phyloP scores from a whole-genome alignment of 192 early-diverging fungal genomes.

The Entomortierella beljakovae region DNA sequence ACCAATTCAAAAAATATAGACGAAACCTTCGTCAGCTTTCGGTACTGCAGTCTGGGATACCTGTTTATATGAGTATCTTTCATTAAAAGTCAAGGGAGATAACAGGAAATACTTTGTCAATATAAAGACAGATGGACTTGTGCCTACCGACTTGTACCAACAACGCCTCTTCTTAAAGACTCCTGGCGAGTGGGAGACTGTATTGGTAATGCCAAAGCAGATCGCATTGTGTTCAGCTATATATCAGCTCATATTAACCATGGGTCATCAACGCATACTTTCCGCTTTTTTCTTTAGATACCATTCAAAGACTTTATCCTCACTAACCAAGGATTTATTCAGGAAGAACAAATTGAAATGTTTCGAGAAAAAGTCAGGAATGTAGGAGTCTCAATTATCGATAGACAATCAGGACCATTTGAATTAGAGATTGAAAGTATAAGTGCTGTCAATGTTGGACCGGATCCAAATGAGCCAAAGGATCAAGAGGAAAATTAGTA shows the following conservation, averaged over 20 bases:
- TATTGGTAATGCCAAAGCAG: constrained; percentile 67
- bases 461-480: constrained; percentile 67
- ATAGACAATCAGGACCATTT: constrained; percentile 87
- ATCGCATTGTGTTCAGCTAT: no score
- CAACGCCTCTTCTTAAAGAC: constrained; percentile 89
- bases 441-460: constrained; percentile 90
- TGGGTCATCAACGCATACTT: no score
- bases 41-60: constrained; percentile 87
- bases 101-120: constrained; percentile 93
- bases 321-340: constrained; percentile 89
- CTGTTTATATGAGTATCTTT: constrained; percentile 85
- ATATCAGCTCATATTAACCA: no score
- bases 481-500: constrained; percentile 21
- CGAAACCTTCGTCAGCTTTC: constrained; percentile 76
- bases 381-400: constrained; percentile 88
- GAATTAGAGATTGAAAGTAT: constrained; percentile 92
- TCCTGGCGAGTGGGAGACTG: constrained; percentile 93
- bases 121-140: constrained; percentile 85
- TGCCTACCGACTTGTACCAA: constrained; percentile 91
- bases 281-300: constrained; percentile 70
- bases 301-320: constrained; percentile 95
- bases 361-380: constrained; percentile 86
- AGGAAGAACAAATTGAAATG: constrained; percentile 89
- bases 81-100: constrained; percentile 84
- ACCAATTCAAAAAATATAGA: constrained; percentile 55